Evolutionary conservation across 2,329 filamentous ascomycete species (phyloP), one percentile per base, ranked within the genome.

Genomic region (Fusarium sp.): DNA sequence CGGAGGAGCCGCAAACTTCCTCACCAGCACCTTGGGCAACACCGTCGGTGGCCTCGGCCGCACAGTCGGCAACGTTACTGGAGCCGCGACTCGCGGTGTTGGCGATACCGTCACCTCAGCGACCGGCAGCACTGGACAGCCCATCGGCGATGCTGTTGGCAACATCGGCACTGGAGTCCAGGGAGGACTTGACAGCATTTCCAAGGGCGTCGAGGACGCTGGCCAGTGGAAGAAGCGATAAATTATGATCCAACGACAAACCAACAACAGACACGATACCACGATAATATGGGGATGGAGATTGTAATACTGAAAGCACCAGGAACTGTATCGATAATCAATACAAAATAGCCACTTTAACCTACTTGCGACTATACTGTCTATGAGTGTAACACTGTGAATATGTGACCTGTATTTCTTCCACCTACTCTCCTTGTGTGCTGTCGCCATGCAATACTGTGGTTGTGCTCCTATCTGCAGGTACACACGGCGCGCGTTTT

Each of bases 201-300:
- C 84, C 16, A 83, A 86, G 77, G 86, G 87, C 0, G 83, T 86
- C 9, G 87, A 89, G 78, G 80, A 88, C 72, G 87, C 87, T 13
- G 87, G 88, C 5, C 78, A 88, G 74, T 88, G 86, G 86, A 86
- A 85, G 79, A 81, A 78, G 63, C 66, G 76, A 66, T 75, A 68
- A 59, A 21, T 51, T 14, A 30, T 20, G 13, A 32, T 21, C 18
- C 18, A 25, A 46, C 37, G 7, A 53, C 23, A 27, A 25, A 20
- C 10, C 18, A 41, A 27, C 21, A 51, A 51, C 32, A 20, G 20
- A 20, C 4, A 53, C 12, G 21, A 57, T 30, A 49, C 14, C 18
- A 63, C 23, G 18, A 55, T 27, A 12, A 30, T 3, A 27, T n/a
- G 27, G 28, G n/a, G 14, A 11, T 30, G 41, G 23, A 59, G 32